Evolutionary conservation across 2,329 filamentous ascomycete genomes (phyloP), one percentile per base, ranked within the genome.

Genomic region (Calonectria ilicicola): DNA sequence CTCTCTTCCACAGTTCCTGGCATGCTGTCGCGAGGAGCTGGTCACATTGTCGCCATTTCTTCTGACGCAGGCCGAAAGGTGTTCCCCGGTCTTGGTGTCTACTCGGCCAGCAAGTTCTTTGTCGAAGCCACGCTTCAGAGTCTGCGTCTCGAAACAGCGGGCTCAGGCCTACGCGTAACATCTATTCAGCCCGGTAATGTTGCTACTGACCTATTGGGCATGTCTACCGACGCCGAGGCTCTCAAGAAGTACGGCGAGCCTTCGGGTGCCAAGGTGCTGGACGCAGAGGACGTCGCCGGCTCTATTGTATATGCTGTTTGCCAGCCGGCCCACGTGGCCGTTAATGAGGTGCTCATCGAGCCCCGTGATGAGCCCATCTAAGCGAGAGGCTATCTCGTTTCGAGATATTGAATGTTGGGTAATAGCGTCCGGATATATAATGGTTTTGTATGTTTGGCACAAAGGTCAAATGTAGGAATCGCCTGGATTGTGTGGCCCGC

Each of bases 51-150:
- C 5, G 93, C 93, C 77, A 95, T 96, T 77, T 95, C 94, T 0
- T 96, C 94, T 0, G 94, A 96, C 75, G 94, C 94, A 1, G 94
- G 94, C 0, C 91, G 94, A 69, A 95, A 95, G 82, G 93, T 95
- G 9, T 96, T 96, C 85, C 93, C 94, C 0, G 94, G 94, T 0
- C 85, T 96, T 15, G 94, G 94, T 65, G 94, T 96, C 42, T 96
- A 96, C 87, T 95, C 93, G 0, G 94, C 93, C 29, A 93, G 91
- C 83, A 96, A 96, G 82, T 95, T 96, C 88, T 96, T 96, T 81
- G 93, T 96, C 67, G 94, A 96, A 82, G 94, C 93, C 1, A 94
- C 93, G 0, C 87, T 96, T n/a, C 94, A 96, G 83, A 88, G 88
- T 38, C 83, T 96, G 76, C 91, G 94, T 10, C 84, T 96, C 9